These are phyloP conservation scores for Wickerhamiella galacta DNA, from an alignment of 805 yeast genomes.

Conservation along the genomic window DNA sequence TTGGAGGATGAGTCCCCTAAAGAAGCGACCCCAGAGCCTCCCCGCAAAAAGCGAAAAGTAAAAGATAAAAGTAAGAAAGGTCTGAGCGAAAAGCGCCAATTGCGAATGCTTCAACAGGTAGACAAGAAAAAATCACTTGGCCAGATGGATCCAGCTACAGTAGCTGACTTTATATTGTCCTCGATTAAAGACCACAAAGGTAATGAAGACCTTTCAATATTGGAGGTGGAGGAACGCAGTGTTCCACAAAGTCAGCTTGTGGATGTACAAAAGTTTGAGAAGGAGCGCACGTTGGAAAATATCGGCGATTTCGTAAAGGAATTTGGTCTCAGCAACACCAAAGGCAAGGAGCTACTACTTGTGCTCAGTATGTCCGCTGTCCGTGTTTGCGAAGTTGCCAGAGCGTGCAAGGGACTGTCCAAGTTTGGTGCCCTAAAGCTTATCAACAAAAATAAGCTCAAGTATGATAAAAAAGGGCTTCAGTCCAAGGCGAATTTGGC, in stretches of 20 bases:
- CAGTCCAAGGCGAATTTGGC: constrained; percentile 29
- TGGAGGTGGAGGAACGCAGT: constrained; percentile 56
- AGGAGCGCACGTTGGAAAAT: constrained; percentile 37
- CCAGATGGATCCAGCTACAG: constrained; percentile 35
- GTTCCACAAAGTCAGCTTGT: constrained; percentile 40
- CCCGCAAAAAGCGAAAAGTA: constrained; percentile 15
- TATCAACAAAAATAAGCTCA: constrained; percentile 56
- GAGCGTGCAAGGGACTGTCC: constrained; percentile 33
- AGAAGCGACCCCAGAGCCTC: constrained; percentile 1
- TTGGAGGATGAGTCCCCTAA: constrained; percentile 2
- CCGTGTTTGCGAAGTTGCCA: constrained; percentile 70
- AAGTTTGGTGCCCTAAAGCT: constrained; percentile 40
- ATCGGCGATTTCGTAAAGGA: constrained; percentile 36
- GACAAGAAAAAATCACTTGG: constrained; percentile 42
- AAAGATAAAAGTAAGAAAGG: constrained; percentile 13
- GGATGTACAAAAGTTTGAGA: constrained; percentile 42
- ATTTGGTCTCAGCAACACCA: constrained; percentile 21
- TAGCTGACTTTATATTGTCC: constrained; percentile 52
- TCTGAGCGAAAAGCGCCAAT: constrained; percentile 11
- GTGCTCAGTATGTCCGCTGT: constrained; percentile 60
- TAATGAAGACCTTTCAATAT: constrained; percentile 48
- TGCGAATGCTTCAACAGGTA: constrained; percentile 15
- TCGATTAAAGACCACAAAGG: constrained; percentile 34
- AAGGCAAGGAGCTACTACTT: constrained; percentile 31
- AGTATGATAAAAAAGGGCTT: constrained; percentile 39